These are phyloP conservation scores for Vitellaria paradoxa DNA, from an alignment of 179 eudicot genomes.

Conservation along the genomic window DNA sequence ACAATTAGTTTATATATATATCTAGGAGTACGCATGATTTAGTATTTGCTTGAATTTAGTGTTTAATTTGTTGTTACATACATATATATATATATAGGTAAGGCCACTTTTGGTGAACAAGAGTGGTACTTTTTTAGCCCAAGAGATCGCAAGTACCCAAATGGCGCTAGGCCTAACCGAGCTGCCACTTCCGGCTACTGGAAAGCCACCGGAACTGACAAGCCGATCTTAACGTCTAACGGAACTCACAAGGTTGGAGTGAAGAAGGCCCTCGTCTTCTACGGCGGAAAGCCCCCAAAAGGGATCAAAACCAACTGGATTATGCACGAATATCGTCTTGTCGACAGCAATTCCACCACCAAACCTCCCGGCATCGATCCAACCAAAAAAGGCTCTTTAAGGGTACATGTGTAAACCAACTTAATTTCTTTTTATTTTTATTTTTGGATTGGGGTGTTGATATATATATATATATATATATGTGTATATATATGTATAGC, in stretches of 20 bases:
- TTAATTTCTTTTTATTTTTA: not conserved
- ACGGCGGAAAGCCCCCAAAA: constrained; percentile 62
- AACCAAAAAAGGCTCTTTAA: constrained; percentile 39
- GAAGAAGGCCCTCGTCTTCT: constrained; percentile 61
- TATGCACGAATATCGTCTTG: constrained; percentile 59
- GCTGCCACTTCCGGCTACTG: constrained; percentile 70
- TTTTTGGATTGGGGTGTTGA: no score
- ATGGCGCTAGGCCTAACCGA: constrained; percentile 65
- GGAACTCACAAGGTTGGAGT: constrained; percentile 55
- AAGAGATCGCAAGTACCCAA: constrained; percentile 63
- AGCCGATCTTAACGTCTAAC: constrained; percentile 41
- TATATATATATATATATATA: not conserved
- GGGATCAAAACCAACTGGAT: constrained; percentile 74
- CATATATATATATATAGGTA: no score
- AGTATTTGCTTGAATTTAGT: not conserved
- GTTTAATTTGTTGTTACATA: not conserved
- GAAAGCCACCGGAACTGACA: constrained; percentile 70
- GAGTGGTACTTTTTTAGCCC: constrained; percentile 73
- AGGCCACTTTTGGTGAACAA: constrained; percentile 59
- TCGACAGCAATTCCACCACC: constrained; percentile 22
- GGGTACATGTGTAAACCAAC: constrained; percentile 25
- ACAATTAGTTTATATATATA: no score
- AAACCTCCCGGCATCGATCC: constrained; percentile 31
- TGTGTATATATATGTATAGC: constrained; percentile 21
- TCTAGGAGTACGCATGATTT: no score